Conservation (phyloP, 768 basidiomycete genomes). For the Mycena amicta region DNA sequence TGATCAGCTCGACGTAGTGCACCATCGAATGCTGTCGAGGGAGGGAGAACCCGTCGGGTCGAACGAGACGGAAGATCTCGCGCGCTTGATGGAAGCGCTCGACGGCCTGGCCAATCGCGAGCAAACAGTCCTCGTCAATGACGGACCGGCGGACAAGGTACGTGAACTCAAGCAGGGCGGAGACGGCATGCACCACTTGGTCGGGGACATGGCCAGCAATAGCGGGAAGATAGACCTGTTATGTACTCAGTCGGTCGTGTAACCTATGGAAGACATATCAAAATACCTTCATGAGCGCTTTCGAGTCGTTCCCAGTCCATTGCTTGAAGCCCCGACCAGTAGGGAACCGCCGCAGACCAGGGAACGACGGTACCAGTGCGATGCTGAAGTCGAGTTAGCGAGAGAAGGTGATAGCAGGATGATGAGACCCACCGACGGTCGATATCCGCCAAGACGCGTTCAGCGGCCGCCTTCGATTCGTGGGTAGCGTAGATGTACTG, state of each 20-base stretch:
- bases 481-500: conserved; percentile 1
- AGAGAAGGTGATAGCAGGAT: background rate
- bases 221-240: conserved; percentile 33
- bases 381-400: conserved; percentile 13
- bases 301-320: conserved; percentile 38
- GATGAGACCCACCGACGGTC: conserved; percentile 6
- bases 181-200: conserved; percentile 28
- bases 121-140: conserved; percentile 18
- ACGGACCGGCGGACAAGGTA: conserved; percentile 29
- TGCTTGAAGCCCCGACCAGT: conserved; percentile 30
- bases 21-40: conserved; percentile 30
- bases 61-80: conserved; percentile 5
- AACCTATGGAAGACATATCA: background rate
- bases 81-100: conserved; percentile 32
- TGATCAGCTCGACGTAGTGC: conserved; percentile 25
- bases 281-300: conserved; percentile 36
- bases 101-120: conserved; percentile 17
- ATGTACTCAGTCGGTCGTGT: background rate
- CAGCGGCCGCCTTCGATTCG: conserved; percentile 1
- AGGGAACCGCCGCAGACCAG: conserved; percentile 26
- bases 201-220: conserved; percentile 34
- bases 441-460: conserved; percentile 8
- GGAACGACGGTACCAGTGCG: conserved; percentile 14
- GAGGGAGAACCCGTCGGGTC: conserved; percentile 19
- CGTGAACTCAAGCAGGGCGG: conserved; percentile 32